phyloP scores from a whole-genome alignment of 306 rosid genomes.

The Medicago ruthenica region DNA sequence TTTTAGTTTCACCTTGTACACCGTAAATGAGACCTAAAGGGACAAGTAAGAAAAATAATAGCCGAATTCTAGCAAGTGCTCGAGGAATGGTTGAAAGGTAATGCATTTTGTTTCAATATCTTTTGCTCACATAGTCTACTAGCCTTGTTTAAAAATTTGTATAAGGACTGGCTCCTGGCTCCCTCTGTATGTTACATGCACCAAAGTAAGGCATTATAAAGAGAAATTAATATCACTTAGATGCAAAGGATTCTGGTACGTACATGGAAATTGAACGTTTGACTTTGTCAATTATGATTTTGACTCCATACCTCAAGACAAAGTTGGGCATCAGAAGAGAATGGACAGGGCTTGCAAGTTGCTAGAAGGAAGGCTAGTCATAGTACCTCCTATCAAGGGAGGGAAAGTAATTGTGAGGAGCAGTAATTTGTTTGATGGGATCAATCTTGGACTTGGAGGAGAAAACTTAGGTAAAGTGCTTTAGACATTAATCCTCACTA shows the following conservation, averaged over 20 bases:
- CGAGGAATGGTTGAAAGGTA: slow-evolving; percentile 30
- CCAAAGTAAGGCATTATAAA: not conserved
- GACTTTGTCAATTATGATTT: slow-evolving; percentile 32
- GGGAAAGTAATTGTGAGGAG: no score
- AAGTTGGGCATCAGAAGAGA: not conserved
- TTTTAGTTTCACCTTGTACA: slow-evolving; percentile 1
- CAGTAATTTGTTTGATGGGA: no score
- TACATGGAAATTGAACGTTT: slow-evolving; percentile 6
- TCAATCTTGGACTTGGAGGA: no score
- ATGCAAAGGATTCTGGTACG: slow-evolving; percentile 24
- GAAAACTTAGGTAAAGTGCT: no score
- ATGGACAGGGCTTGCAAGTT: not conserved
- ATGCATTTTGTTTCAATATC: slow-evolving; percentile 42
- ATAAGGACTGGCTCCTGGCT: slow-evolving; percentile 1
- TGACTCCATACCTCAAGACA: slow-evolving; percentile 22
- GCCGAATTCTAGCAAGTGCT: slow-evolving; percentile 25
- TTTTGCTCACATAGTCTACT: slow-evolving; percentile 2
- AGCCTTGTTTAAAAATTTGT: not conserved
- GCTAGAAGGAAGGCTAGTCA: not conserved
- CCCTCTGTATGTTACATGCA: not conserved
- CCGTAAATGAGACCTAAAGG: slow-evolving; percentile 12
- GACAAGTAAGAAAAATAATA: slow-evolving; percentile 35
- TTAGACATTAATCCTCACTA: no score
- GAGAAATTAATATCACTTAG: not conserved
- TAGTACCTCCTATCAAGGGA: no score